These are phyloP conservation scores for Aureobasidium sp. DNA, from an alignment of 2,329 filamentous ascomycete species.

Conservation along the genomic window DNA sequence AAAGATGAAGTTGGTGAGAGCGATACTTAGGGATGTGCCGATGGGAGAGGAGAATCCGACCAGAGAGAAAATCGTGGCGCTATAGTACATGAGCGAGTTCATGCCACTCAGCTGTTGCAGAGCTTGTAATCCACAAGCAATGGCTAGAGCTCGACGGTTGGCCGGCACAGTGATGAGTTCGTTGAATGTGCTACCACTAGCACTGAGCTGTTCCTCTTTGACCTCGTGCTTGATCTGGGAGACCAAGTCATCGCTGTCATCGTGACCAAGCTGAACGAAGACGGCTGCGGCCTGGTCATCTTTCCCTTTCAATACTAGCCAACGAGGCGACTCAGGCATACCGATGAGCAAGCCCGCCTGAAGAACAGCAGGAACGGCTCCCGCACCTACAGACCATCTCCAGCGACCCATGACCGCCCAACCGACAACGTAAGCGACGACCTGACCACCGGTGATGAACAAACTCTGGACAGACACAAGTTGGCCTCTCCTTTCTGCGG, in stretches of 20 bases:
- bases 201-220: conserved; percentile 52
- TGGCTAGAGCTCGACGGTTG: conserved; percentile 68
- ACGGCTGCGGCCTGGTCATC: conserved; percentile 57
- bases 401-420: conserved; percentile 65
- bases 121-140: conserved; percentile 80
- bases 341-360: conserved; percentile 62
- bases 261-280: conserved; percentile 41
- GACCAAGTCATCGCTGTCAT: conserved; percentile 42
- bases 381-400: conserved; percentile 88
- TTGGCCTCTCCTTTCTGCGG: conserved; percentile 55
- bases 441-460: conserved; percentile 81
- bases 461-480: conserved; percentile 76
- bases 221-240: conserved; percentile 68
- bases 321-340: conserved; percentile 85
- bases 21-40: conserved; percentile 39
- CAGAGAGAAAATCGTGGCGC: conserved; percentile 41
- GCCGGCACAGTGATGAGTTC: conserved; percentile 25
- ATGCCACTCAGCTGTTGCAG: conserved; percentile 59
- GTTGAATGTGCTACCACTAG: conserved; percentile 20
- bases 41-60: conserved; percentile 41
- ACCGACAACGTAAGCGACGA: conserved; percentile 78
- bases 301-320: conserved; percentile 66
- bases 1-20: conserved; percentile 40
- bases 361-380: conserved; percentile 65
- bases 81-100: conserved; percentile 44